A percentile compares a stretch with the other conserved stretches of the same genome.
Conservation (phyloP, 495 filamentous ascomycete genomes). For the Penicillium daleae region DNA sequence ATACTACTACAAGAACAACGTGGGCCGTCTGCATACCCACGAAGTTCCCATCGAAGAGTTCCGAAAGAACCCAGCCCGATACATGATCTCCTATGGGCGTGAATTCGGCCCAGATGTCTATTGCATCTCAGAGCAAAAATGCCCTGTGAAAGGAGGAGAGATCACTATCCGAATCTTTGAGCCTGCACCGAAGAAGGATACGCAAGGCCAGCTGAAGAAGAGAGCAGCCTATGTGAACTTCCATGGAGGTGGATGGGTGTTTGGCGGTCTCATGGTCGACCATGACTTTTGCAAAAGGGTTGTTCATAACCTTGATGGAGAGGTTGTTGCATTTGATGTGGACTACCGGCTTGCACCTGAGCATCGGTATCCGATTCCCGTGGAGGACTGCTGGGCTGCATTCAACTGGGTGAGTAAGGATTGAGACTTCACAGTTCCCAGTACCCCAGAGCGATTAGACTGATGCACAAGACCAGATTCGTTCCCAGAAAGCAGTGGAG, state of each 20-base stretch:
- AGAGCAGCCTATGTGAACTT: conserved; percentile 46
- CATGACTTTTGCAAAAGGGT: conserved; percentile 45
- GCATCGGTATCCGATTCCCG: conserved; percentile 37
- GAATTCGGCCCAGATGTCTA: conserved; percentile 39
- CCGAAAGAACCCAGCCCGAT: conserved; percentile 44
- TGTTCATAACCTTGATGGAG: conserved; percentile 39
- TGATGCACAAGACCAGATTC: conserved; percentile 28
- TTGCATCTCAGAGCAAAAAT: conserved; percentile 45
- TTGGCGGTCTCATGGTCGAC: conserved; percentile 37
- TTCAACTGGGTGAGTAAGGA: conserved; percentile 42
- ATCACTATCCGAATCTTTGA: conserved; percentile 46
- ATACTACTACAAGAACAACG: conserved; percentile 44
- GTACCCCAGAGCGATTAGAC: not conserved
- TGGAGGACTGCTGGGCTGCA: conserved; percentile 46
- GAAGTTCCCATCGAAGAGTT: conserved; percentile 50
- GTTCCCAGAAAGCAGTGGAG: conserved; percentile 35
- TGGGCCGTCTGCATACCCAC: conserved; percentile 46
- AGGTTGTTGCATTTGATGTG: conserved; percentile 44
- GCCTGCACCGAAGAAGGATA: conserved; percentile 33
- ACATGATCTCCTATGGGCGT: conserved; percentile 40
- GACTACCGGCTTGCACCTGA: conserved; percentile 46
- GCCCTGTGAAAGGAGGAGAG: conserved; percentile 40
- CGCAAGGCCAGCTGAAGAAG: conserved; percentile 34
- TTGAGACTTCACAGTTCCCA: not conserved
- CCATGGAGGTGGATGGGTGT: conserved; percentile 48